Conservation (phyloP, 2,329 filamentous ascomycete genomes). For the Sporothrix humicola region DNA sequence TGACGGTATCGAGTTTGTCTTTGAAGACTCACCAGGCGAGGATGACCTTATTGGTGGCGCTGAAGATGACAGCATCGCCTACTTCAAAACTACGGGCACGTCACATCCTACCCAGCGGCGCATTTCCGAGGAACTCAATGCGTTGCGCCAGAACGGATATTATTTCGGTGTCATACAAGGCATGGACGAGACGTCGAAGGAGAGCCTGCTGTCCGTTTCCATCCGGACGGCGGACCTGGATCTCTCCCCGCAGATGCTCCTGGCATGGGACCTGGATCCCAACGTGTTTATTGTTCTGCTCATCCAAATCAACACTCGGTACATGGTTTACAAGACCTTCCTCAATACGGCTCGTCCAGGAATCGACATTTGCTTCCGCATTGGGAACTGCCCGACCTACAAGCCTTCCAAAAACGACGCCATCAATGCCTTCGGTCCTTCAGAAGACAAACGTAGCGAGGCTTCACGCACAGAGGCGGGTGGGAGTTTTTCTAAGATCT, state of each 20-base stretch:
- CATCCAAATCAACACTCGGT: constrained; percentile 65
- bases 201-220: constrained; percentile 67
- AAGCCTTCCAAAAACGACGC: constrained; percentile 65
- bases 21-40: no score
- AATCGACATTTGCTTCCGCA: constrained; percentile 59
- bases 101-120: constrained; percentile 14
- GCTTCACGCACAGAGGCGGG: constrained; percentile 11
- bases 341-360: constrained; percentile 42
- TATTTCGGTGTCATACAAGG: constrained; percentile 67
- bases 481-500: constrained; percentile 58
- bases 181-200: constrained; percentile 49
- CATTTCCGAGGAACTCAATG: constrained; percentile 65
- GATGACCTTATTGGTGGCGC: background rate
- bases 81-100: background rate
- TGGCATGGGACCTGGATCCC: constrained; percentile 74
- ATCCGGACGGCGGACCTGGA: constrained; percentile 71
- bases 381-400: constrained; percentile 73
- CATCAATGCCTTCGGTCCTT: constrained; percentile 43
- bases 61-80: constrained; percentile 43
- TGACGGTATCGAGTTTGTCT: no score
- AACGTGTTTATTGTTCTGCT: constrained; percentile 76
- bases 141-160: constrained; percentile 69
- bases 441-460: no score
- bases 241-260: constrained; percentile 74
- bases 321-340: constrained; percentile 64